These are phyloP conservation scores for Panaeolus cyanescens DNA, from an alignment of 768 basidiomycete genomes.

Conservation along the genomic window DNA sequence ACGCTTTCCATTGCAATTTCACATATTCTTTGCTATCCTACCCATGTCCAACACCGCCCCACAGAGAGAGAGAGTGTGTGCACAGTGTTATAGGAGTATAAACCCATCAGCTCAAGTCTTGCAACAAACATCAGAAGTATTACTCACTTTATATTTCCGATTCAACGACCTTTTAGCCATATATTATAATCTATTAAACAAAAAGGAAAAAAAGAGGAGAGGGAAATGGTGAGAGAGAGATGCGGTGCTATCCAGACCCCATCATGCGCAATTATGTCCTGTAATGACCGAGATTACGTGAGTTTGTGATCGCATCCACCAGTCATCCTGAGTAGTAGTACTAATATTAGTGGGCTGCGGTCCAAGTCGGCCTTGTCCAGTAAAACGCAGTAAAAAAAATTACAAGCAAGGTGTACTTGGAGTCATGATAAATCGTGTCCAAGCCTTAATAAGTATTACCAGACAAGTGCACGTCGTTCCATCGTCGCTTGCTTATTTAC, in stretches of 20 bases:
- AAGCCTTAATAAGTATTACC: too few relatives aligned
- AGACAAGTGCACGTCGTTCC: neutral
- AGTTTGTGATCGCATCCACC: neutral
- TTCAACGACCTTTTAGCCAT: neutral
- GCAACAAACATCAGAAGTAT: neutral
- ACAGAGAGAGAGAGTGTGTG: too few relatives aligned
- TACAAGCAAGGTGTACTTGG: too few relatives aligned
- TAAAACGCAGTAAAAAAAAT: too few relatives aligned
- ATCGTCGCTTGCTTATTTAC: neutral
- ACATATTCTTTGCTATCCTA: neutral
- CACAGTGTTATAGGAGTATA: too few relatives aligned
- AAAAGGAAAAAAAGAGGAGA: neutral
- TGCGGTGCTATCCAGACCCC: neutral
- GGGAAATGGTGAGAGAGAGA: neutral
- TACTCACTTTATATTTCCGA: neutral
- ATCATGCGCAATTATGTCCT: neutral
- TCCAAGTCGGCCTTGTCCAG: too few relatives aligned
- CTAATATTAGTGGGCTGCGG: too few relatives aligned
- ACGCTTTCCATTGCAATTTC: neutral
- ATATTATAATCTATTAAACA: too few relatives aligned
- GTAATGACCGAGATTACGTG: neutral
- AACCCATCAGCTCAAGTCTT: neutral
- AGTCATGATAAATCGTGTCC: too few relatives aligned
- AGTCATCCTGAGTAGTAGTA: neutral
- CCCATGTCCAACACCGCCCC: too few relatives aligned